phyloP scores from a whole-genome alignment of 441 rosid genomes.

The Syzygium malaccense region DNA sequence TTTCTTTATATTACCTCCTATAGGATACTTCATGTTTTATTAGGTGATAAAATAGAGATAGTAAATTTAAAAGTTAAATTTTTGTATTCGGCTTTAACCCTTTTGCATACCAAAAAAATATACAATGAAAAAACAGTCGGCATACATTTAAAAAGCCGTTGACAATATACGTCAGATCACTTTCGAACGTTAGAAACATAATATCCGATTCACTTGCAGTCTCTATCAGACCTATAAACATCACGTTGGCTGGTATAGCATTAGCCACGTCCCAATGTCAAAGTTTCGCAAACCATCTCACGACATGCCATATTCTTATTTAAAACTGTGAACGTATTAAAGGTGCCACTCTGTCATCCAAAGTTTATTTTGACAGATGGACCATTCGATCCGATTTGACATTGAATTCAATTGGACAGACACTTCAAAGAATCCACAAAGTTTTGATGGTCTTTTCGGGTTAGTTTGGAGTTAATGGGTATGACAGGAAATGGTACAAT shows the following conservation, averaged over 20 bases:
- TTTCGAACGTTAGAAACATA: not conserved
- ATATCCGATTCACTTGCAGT: not conserved
- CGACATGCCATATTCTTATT: not conserved
- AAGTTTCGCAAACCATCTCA: not conserved
- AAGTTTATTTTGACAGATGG: not conserved
- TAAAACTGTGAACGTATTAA: not conserved
- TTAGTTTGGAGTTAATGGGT: not conserved
- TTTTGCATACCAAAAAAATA: not conserved
- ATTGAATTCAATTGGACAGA: not conserved
- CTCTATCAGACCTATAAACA: not conserved
- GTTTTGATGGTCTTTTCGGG: not conserved
- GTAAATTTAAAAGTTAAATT: no score
- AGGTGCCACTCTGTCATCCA: not conserved
- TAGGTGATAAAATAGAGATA: no score
- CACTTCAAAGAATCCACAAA: not conserved
- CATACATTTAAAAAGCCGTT: not conserved
- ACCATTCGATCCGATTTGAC: not conserved
- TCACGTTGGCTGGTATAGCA: not conserved
- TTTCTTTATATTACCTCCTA: no score
- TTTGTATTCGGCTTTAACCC: no score
- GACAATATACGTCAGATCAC: not conserved
- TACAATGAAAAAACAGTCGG: not conserved
- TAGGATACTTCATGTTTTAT: no score
- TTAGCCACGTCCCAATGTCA: not conserved
- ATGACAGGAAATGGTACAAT: not conserved